Evolutionary conservation across 306 rosid species (phyloP).

Genomic region (Rosa multiflora): DNA sequence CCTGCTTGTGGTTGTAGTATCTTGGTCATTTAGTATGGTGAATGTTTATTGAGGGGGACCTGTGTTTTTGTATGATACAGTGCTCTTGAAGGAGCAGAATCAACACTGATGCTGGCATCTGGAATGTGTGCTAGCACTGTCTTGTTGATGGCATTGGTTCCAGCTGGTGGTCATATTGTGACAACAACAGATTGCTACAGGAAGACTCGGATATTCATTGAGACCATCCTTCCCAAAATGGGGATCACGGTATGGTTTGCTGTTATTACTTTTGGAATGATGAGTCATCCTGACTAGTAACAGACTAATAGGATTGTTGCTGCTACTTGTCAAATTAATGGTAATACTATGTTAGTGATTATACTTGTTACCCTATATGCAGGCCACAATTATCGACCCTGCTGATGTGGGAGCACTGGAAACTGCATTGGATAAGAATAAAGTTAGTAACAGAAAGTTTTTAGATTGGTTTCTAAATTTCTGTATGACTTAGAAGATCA

Average conservation of each 20-base stretch:
- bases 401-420: slow-evolving; percentile 75
- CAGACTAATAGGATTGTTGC: not conserved
- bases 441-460: slow-evolving; percentile 47
- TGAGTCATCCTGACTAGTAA: not conserved
- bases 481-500: not conserved
- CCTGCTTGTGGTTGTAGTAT: not conserved
- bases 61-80: slow-evolving; percentile 39
- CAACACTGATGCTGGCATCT: slow-evolving; percentile 86
- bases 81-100: slow-evolving; percentile 94
- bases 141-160: slow-evolving; percentile 83
- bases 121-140: slow-evolving; percentile 93
- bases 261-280: not conserved
- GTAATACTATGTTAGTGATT: slow-evolving; percentile 12
- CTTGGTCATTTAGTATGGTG: not conserved
- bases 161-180: slow-evolving; percentile 95
- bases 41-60: slow-evolving; percentile 15
- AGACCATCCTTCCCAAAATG: slow-evolving; percentile 87
- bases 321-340: slow-evolving; percentile 7
- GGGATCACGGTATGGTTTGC: slow-evolving; percentile 63
- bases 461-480: slow-evolving; percentile 10
- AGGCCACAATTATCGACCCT: slow-evolving; percentile 86
- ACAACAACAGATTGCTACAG: slow-evolving; percentile 96
- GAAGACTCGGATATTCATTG: slow-evolving; percentile 90
- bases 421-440: slow-evolving; percentile 66
- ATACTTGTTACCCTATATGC: slow-evolving; percentile 29